Percentiles rank a stretch among this genome's conserved stretches.
These are phyloP conservation scores for Backusella australiensis DNA, from an alignment of 192 early-diverging fungal genomes.

Conservation along the genomic window DNA sequence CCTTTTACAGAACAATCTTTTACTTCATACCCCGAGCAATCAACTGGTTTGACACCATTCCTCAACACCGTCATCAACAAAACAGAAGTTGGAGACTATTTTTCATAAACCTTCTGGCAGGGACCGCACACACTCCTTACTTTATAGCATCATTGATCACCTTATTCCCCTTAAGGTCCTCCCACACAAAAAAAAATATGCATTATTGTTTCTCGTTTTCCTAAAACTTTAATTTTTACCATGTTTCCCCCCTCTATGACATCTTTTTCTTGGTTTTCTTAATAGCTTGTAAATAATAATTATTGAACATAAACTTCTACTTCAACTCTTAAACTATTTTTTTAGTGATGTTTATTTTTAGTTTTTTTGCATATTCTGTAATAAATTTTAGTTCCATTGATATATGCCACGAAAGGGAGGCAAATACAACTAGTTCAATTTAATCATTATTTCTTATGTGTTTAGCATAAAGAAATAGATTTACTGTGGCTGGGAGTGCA, in stretches of 20 bases:
- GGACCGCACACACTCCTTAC: not conserved
- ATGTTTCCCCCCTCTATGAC: not conserved
- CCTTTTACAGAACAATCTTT: not conserved
- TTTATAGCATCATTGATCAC: not conserved
- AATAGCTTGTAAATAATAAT: not conserved
- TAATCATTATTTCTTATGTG: not conserved
- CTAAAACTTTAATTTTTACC: not conserved
- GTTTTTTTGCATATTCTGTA: not conserved
- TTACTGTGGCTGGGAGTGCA: not conserved
- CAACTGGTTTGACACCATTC: constrained; percentile 19
- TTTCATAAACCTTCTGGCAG: not conserved
- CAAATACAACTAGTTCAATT: not conserved
- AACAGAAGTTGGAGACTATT: not conserved
- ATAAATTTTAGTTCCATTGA: not conserved
- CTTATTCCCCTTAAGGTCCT: not conserved
- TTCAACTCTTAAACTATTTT: not conserved
- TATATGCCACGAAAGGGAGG: not conserved
- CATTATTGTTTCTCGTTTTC: not conserved
- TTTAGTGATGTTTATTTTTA: not conserved
- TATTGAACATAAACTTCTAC: not conserved
- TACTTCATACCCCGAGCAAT: not conserved
- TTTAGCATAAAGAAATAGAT: not conserved
- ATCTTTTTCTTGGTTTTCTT: not conserved
- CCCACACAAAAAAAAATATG: not conserved
- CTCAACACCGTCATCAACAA: constrained; percentile 9